Conservation (phyloP, 2,329 filamentous ascomycete species). For the Penicillium griseofulvum region DNA sequence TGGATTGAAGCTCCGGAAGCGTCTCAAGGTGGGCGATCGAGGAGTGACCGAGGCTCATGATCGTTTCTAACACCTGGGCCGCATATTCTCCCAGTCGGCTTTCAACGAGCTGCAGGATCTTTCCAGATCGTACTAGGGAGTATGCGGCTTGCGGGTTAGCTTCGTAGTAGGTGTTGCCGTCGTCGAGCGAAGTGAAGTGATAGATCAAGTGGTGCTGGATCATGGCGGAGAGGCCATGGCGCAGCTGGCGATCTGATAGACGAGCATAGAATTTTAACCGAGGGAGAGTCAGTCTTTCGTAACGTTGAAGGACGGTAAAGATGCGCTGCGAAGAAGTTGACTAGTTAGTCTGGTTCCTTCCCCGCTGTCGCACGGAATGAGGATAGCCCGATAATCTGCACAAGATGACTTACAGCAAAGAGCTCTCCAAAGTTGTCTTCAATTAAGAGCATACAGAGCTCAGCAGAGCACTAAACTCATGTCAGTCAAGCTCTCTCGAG, state of each 20-base stretch:
- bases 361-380: neutral
- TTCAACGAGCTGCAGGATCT: conserved; percentile 74
- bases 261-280: conserved; percentile 70
- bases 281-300: conserved; percentile 71
- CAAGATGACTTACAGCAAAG: conserved; percentile 68
- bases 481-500: conserved; percentile 20
- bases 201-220: conserved; percentile 85
- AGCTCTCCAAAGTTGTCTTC: conserved; percentile 89
- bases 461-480: conserved; percentile 62
- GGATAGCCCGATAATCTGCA: neutral
- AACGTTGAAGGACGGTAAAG: conserved; percentile 71
- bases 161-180: conserved; percentile 72
- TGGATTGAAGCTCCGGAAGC: conserved; percentile 35
- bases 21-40: conserved; percentile 49
- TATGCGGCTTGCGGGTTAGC: conserved; percentile 79
- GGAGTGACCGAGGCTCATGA: conserved; percentile 75
- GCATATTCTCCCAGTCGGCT: conserved; percentile 72
- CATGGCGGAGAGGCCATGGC: conserved; percentile 77
- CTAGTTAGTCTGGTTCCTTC: conserved; percentile 10
- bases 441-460: conserved; percentile 87
- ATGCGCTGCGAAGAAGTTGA: conserved; percentile 63
- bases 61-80: conserved; percentile 68
- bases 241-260: conserved; percentile 71
- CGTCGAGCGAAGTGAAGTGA: conserved; percentile 64
- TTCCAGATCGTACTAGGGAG: conserved; percentile 74